Percentiles rank a stretch among this genome's conserved stretches.
Conservation (phyloP, 2,329 filamentous ascomycete genomes). For the Diaporthe australafricana region DNA sequence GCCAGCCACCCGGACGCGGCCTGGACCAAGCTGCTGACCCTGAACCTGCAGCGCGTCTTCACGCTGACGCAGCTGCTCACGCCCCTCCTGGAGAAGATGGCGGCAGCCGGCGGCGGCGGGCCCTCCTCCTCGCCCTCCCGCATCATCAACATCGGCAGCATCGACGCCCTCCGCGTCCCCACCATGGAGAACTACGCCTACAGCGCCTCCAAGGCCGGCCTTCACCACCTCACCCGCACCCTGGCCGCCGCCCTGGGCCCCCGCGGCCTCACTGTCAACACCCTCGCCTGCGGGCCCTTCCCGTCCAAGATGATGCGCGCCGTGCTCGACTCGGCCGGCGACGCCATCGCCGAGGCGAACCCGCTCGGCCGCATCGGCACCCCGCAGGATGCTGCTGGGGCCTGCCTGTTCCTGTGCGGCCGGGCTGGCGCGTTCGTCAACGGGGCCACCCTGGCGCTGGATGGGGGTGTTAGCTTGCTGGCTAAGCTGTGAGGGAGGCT, state of each 20-base stretch:
- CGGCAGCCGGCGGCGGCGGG: constrained; percentile 41
- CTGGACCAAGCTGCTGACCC: constrained; percentile 70
- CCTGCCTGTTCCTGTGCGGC: constrained; percentile 77
- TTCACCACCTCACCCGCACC: constrained; percentile 72
- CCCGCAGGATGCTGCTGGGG: constrained; percentile 76
- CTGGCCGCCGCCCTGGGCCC: constrained; percentile 71
- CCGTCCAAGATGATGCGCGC: constrained; percentile 76
- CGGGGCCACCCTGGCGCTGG: constrained; percentile 72
- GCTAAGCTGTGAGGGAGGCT: constrained; percentile 54
- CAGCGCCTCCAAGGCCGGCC: constrained; percentile 70
- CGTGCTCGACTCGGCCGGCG: constrained; percentile 66
- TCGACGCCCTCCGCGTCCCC: constrained; percentile 73
- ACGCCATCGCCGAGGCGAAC: constrained; percentile 66
- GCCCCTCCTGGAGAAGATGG: constrained; percentile 66
- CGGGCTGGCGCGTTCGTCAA: constrained; percentile 76
- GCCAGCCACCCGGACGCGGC: constrained; percentile 68
- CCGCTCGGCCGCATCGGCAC: constrained; percentile 76
- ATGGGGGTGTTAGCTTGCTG: constrained; percentile 65
- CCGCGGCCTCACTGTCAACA: constrained; percentile 72
- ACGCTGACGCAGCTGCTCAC: constrained; percentile 72
- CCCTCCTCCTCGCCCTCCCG: constrained; percentile 60
- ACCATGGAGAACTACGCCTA: constrained; percentile 70
- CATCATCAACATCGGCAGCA: constrained; percentile 73
- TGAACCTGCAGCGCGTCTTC: constrained; percentile 77
- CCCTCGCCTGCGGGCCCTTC: constrained; percentile 78